These are phyloP conservation scores for Gaultheria prostrata DNA, from an alignment of 148 eudicot species.

Conservation along the genomic window DNA sequence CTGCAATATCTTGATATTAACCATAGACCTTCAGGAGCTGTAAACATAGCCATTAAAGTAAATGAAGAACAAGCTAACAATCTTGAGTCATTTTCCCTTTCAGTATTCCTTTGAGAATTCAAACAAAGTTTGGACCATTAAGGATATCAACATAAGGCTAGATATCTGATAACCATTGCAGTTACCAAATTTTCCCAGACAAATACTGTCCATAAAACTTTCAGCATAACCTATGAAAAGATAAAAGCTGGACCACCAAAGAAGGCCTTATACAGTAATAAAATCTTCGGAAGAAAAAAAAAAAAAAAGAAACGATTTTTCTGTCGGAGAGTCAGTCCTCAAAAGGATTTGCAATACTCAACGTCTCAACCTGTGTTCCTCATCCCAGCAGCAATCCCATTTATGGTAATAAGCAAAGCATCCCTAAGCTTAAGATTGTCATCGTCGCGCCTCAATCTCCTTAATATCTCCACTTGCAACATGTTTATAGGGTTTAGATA, in stretches of 20 bases:
- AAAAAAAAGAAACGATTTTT: not conserved
- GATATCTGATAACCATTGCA: not conserved
- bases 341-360: constrained; percentile 16
- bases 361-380: constrained; percentile 85
- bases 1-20: not conserved
- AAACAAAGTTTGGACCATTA: not conserved
- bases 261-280: not conserved
- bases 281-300: too few relatives aligned
- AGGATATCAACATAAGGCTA: not conserved
- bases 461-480: constrained; percentile 86
- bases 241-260: not conserved
- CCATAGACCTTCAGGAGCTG: not conserved
- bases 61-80: not conserved
- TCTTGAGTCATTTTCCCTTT: not conserved
- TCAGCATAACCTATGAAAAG: not conserved
- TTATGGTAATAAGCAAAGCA: constrained; percentile 79
- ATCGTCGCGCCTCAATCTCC: constrained; percentile 64
- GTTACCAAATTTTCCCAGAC: not conserved
- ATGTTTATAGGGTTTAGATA: constrained; percentile 76
- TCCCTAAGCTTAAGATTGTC: constrained; percentile 72
- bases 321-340: not conserved
- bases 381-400: constrained; percentile 97
- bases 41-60: not conserved
- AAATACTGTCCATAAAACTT: not conserved
- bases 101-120: not conserved